Evolutionary conservation across 768 basidiomycete genomes (phyloP).

Genomic region (Mycena rebaudengoi): DNA sequence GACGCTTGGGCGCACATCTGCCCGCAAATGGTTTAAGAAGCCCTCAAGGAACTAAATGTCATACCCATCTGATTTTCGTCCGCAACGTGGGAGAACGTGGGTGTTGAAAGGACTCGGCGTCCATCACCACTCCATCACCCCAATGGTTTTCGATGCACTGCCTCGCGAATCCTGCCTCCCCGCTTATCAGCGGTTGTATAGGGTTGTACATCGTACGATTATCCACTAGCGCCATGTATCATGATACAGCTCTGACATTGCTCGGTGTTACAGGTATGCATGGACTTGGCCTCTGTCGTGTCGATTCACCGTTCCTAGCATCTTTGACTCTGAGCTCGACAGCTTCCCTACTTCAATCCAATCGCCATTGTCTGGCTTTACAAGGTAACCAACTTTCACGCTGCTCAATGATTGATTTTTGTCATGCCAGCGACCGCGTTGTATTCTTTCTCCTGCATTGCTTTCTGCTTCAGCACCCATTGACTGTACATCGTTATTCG

Average conservation of each 20-base stretch:
- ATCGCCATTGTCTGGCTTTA: neutral
- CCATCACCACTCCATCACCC: too few species aligned
- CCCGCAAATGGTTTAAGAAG: too few species aligned
- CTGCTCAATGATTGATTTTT: slow-evolving; percentile 18
- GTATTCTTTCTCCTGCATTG: too few species aligned
- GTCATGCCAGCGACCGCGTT: slow-evolving; percentile 2
- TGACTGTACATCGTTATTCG: neutral
- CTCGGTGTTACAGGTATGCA: neutral
- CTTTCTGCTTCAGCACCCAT: neutral
- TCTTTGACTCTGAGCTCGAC: too few species aligned
- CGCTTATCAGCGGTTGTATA: slow-evolving; percentile 7
- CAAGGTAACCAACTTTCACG: neutral
- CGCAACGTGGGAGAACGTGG: too few species aligned
- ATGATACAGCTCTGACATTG: neutral
- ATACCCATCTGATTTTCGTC: too few species aligned
- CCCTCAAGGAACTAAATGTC: too few species aligned
- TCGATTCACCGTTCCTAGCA: neutral
- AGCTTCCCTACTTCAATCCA: too few species aligned
- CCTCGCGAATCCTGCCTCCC: slow-evolving; percentile 7
- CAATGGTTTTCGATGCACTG: slow-evolving; percentile 14
- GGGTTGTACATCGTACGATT: slow-evolving; percentile 18
- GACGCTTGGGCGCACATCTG: too few species aligned
- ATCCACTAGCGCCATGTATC: neutral
- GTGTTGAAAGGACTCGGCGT: too few species aligned
- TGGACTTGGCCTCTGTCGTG: neutral